A percentile compares a stretch with the other conserved stretches of the same genome.
phyloP scores from a whole-genome alignment of 169 alveolate genomes.

The Miamiensis avidus region DNA sequence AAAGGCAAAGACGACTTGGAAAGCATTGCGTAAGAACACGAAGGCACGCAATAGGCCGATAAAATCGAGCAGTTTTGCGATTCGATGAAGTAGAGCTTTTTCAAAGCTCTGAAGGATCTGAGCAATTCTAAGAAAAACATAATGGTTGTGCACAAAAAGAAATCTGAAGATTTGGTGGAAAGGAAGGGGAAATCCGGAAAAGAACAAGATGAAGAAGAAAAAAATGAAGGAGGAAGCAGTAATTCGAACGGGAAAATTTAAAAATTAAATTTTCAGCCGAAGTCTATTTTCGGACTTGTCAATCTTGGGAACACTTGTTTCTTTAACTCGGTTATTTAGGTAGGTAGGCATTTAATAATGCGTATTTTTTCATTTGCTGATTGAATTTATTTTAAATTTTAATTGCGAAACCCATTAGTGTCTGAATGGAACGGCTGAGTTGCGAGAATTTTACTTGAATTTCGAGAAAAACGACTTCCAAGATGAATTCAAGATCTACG shows the following conservation, averaged over 20 bases:
- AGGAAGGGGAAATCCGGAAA: no score
- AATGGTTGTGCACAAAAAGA: not conserved
- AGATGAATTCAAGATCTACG: not conserved
- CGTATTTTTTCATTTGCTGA: no score
- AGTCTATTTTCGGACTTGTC: not conserved
- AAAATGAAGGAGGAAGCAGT: no score
- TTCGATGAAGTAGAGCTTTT: not conserved
- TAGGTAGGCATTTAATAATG: no score
- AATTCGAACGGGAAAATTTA: no score
- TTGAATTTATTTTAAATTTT: no score
- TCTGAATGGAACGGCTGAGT: not conserved
- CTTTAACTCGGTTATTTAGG: not conserved
- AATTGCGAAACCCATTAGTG: not conserved
- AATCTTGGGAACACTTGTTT: not conserved
- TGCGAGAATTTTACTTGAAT: not conserved
- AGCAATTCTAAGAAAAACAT: no score
- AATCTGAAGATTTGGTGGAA: no score
- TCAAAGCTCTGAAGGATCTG: not conserved
- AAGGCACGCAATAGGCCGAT: not conserved
- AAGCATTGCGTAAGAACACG: not conserved
- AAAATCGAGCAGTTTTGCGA: not conserved
- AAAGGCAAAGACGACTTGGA: not conserved
- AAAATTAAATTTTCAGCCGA: no score
- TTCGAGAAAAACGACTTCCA: not conserved
- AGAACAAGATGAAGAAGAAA: no score